These are phyloP conservation scores for Penicillium mononematosum DNA, from an alignment of 495 filamentous ascomycete species.

Conservation along the genomic window DNA sequence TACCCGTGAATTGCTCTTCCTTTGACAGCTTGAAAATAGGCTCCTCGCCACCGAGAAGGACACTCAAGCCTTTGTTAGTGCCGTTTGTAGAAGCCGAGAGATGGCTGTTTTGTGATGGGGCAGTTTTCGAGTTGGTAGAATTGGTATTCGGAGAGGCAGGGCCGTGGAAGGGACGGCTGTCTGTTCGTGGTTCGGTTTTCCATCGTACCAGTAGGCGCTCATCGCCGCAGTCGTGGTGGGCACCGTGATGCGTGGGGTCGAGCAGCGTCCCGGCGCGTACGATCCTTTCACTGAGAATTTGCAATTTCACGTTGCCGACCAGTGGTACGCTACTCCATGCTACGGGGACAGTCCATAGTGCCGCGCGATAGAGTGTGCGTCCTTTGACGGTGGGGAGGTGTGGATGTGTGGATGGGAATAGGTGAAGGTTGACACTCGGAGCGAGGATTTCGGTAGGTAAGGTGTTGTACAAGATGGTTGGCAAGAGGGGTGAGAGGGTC, in stretches of 20 bases:
- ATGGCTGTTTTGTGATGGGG: constrained; percentile 11
- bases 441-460: constrained; percentile 85
- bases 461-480: constrained; percentile 76
- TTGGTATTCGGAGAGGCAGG: not conserved
- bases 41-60: constrained; percentile 57
- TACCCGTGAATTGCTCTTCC: constrained; percentile 55
- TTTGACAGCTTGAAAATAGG: constrained; percentile 72
- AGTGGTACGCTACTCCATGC: constrained; percentile 93
- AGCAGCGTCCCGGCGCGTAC: constrained; percentile 52
- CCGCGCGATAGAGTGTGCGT: constrained; percentile 84
- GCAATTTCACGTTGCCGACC: constrained; percentile 81
- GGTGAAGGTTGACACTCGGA: constrained; percentile 85
- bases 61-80: constrained; percentile 41
- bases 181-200: constrained; percentile 60
- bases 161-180: constrained; percentile 29
- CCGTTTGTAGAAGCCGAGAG: constrained; percentile 29
- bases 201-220: constrained; percentile 87
- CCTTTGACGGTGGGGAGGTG: constrained; percentile 91
- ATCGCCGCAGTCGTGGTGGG: constrained; percentile 45
- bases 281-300: constrained; percentile 86
- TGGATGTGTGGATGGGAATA: constrained; percentile 95
- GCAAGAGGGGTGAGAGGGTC: constrained; percentile 80
- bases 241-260: constrained; percentile 26
- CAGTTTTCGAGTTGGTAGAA: not conserved
- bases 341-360: constrained; percentile 90